Evolutionary conservation across 2,329 filamentous ascomycete genomes (phyloP).

Genomic region (Rosellinia necatrix): DNA sequence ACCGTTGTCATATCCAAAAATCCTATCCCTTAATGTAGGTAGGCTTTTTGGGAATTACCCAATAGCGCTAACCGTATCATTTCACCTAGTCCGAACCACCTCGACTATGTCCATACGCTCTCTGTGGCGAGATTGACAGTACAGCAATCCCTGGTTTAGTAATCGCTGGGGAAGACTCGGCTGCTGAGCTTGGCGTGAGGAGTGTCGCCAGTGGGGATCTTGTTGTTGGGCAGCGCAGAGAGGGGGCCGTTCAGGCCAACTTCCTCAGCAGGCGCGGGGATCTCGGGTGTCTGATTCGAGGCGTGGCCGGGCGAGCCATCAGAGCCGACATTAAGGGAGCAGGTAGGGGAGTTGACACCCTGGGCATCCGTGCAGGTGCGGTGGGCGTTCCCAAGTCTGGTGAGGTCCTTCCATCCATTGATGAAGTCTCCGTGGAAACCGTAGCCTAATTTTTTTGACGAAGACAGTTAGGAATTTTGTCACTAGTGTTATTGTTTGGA

Average conservation of each 20-base stretch:
- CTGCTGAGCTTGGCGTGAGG: constrained; percentile 2
- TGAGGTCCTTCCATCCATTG: constrained; percentile 47
- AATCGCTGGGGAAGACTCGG: constrained; percentile 3
- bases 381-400: constrained; percentile 37
- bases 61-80: no score
- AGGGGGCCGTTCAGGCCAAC: constrained; percentile 10
- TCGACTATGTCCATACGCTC: no score
- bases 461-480: no score
- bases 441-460: no score
- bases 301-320: constrained; percentile 15
- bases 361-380: constrained; percentile 38
- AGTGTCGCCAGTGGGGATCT: constrained; percentile 12
- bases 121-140: no score
- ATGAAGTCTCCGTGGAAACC: constrained; percentile 60
- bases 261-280: constrained; percentile 5
- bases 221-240: constrained; percentile 7
- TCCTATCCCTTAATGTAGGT: no score
- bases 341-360: constrained; percentile 12
- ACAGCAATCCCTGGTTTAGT: no score
- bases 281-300: constrained; percentile 9
- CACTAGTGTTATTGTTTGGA: no score
- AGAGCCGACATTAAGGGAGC: constrained; percentile 23
- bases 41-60: no score
- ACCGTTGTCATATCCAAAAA: no score
- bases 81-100: no score